Percentiles rank a stretch among this genome's conserved stretches.
Conservation (phyloP, 2,329 filamentous ascomycete species). For the Fusarium sp. region DNA sequence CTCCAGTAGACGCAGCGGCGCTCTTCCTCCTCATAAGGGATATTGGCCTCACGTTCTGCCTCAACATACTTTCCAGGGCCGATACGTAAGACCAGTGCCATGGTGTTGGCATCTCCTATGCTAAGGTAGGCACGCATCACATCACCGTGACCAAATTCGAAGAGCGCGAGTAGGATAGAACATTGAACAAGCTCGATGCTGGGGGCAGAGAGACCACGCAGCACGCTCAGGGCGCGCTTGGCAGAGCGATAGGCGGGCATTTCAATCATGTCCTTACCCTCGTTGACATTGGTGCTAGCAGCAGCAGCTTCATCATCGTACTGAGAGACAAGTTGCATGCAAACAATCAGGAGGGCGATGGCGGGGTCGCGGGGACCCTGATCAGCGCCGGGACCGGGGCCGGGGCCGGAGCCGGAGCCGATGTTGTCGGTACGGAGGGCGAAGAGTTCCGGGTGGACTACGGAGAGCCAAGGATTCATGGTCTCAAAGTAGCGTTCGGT, state of each 20-base stretch:
- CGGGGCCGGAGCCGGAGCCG: slow-evolving; percentile 15
- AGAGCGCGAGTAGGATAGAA: slow-evolving; percentile 59
- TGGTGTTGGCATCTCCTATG: slow-evolving; percentile 59
- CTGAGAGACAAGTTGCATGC: slow-evolving; percentile 60
- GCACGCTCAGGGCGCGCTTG: slow-evolving; percentile 57
- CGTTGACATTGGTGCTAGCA: slow-evolving; percentile 45
- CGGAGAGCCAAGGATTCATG: slow-evolving; percentile 60
- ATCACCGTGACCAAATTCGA: slow-evolving; percentile 63
- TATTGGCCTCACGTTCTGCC: slow-evolving; percentile 49
- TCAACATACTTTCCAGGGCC: slow-evolving; percentile 56
- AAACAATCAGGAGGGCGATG: slow-evolving; percentile 59
- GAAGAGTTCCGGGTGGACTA: slow-evolving; percentile 59
- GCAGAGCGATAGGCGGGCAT: slow-evolving; percentile 57
- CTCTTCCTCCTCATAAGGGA: slow-evolving; percentile 57
- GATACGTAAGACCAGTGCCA: slow-evolving; percentile 55
- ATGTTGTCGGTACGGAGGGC: slow-evolving; percentile 49
- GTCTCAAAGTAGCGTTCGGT: slow-evolving; percentile 58
- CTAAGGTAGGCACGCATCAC: slow-evolving; percentile 60
- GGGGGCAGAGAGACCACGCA: slow-evolving; percentile 55
- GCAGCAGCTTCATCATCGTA: slow-evolving; percentile 57
- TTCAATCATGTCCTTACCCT: slow-evolving; percentile 58
- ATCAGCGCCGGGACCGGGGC: slow-evolving; percentile 25
- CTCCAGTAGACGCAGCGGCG: slow-evolving; percentile 61
- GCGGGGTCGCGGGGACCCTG: slow-evolving; percentile 47
- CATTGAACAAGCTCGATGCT: slow-evolving; percentile 60